These are phyloP conservation scores for Solioccasus polychromus DNA, from an alignment of 768 basidiomycete genomes.

Conservation along the genomic window DNA sequence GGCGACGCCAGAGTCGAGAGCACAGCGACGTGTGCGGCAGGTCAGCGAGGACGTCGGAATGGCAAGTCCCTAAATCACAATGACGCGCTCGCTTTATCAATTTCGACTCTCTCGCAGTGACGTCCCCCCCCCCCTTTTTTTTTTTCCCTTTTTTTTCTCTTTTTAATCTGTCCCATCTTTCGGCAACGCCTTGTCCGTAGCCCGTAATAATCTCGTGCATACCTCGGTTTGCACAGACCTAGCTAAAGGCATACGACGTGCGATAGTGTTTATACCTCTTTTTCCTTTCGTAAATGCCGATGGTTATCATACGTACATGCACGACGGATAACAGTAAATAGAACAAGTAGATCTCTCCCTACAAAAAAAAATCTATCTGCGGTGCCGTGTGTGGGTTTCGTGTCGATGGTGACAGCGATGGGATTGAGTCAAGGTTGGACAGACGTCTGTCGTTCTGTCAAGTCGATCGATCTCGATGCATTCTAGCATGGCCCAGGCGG, in stretches of 20 bases:
- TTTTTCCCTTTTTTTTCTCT: conserved; percentile 12
- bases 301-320: not conserved
- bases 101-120: not conserved
- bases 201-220: conserved; percentile 26
- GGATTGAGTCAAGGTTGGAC: no score
- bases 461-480: no score
- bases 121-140: not conserved
- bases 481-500: no score
- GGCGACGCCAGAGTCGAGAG: conserved; percentile 32
- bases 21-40: conserved; percentile 26
- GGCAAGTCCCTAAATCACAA: conserved; percentile 26
- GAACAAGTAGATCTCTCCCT: conserved; percentile 5
- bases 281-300: not conserved
- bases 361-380: not conserved
- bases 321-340: conserved; percentile 4
- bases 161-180: not conserved
- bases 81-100: not conserved
- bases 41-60: conserved; percentile 32
- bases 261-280: conserved; percentile 32
- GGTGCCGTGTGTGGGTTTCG: no score
- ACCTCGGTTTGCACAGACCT: conserved; percentile 17
- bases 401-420: no score
- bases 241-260: conserved; percentile 22
- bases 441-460: no score
- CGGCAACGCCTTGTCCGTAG: conserved; percentile 18